Evolutionary conservation across 768 basidiomycete species (phyloP), one percentile per base, ranked within the genome.

Genomic region (Neoboletus magnificus): DNA sequence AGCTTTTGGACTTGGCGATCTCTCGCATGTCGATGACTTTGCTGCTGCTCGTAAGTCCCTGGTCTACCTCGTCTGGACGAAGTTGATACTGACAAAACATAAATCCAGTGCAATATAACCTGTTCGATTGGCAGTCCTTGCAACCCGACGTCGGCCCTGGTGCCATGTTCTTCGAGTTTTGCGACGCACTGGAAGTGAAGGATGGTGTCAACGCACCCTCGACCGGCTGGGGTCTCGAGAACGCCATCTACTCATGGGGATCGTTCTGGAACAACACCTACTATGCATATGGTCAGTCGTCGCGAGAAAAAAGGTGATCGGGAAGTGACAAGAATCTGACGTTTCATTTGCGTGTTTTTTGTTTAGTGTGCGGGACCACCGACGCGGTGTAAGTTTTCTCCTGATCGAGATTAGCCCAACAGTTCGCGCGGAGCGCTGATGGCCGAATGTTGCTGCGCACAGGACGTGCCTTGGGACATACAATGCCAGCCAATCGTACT

Each of bases 61-160:
- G 4, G 42, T 42, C 42, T 22, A 6, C 30, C n/a, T 36, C 13
- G 1, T 33, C 22, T 4, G 10, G 12, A 25, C 6, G 18, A 15
- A 9, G 7, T 15, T 30, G 7, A 41, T 25, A n/a, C 10, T 48
- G 67, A 73, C 62, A 65, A 65, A 63, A 59, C 61, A 57, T 33
- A 62, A 62, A 67, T 44, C 48, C 35, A 84, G 50, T 79, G 72
- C 52, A 79, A 82, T 60, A 79, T 80, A 62, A 74, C 85, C 9
- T 52, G 52, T 84, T 79, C 77, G 84, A 86, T 49, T 91, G 88
- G 88, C 88, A 89, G 62, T 60, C 61, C 10, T 64, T 89, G 20
- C 80, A 82, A 40, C 82, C 83, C 2, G 71, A 75, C 16, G 68
- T 71, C 3, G 84, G 83, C 5, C 71, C 72, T n/a, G 68, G 64